phyloP scores from a whole-genome alignment of 208 protist genomes.

The Zelonia costaricensis region DNA sequence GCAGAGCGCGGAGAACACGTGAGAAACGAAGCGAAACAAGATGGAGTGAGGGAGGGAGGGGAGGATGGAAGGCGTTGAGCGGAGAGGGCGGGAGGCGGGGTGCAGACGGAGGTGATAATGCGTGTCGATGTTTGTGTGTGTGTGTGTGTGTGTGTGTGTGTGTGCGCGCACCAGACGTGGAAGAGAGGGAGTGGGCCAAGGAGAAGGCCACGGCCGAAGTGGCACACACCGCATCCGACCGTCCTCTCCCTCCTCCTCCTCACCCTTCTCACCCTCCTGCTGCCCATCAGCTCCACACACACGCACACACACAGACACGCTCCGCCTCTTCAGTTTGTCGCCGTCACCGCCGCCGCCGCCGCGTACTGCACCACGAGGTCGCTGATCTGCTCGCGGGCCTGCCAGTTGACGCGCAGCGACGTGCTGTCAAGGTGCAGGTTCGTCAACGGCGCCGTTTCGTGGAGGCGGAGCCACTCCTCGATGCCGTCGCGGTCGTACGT shows the following conservation, averaged over 20 bases:
- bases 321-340: neutral
- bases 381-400: conserved; percentile 24
- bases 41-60: neutral
- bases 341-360: neutral
- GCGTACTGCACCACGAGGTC: conserved; percentile 30
- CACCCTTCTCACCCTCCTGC: no score
- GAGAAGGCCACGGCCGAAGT: no score
- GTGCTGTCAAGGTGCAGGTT: conserved; percentile 41
- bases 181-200: no score
- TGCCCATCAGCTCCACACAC: neutral
- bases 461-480: conserved; percentile 55
- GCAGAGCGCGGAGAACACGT: neutral
- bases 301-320: neutral
- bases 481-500: conserved; percentile 90
- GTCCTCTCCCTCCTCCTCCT: no score
- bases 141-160: neutral
- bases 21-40: neutral
- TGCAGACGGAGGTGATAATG: no score
- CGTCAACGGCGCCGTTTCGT: conserved; percentile 62
- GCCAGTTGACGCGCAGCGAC: conserved; percentile 34
- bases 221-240: no score
- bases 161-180: neutral
- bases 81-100: no score
- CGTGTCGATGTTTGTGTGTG: no score
- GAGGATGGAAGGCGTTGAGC: neutral